Base-by-base conservation (phyloP, 2,329 filamentous ascomycete species). In the Claviceps quebecensis region DNA sequence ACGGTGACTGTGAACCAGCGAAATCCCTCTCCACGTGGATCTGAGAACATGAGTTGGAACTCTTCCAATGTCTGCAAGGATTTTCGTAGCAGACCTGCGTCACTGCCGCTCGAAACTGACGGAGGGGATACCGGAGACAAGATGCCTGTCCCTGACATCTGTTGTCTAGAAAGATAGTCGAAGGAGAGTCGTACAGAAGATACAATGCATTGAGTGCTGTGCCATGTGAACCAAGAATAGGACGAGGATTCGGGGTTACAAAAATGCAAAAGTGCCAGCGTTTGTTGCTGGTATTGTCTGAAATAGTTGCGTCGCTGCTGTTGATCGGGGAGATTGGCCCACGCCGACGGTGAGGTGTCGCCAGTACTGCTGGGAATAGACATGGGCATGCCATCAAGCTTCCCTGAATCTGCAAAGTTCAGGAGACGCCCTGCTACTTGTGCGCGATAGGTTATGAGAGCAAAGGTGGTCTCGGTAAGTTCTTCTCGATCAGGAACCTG, bases 151-250 rank as follows among this genome's bases (percentile, higher is more conserved):
- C 23, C 29, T 19, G 22, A 14, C 9, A 8, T 34, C 16, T 36
- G 26, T 19, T 50, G 45, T 2, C 50, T 39, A 4, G 51, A 48
- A 23, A 54, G 49, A 34, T 50, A n/a, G 2, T 47, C 29, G 29
- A 34, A 34, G 1, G 51, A 52, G 8, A 53, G 49, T 3, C 53
- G 44, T 34, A 51, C 41, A 9, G 48, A 51, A 22, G 55, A 52
- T 5, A 56, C 47, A n/a, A 53, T 45, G 19, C 51, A 56, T 38
- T 55, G 55, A 3, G 55, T 52, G 48, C 49, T 54, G 22, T 56
- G 51, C 53, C 51, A 55, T 41, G 54, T 55, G 39, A 52, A 53
- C 55, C 53, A 56, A 26, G 55, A 51, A 16, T 55, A 52, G 5
- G 45, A 16, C 9, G 55, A 56, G 1, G 51, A 48, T 39, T 53